Percentiles rank a stretch among this genome's conserved stretches.
These are phyloP conservation scores for Gnomoniopsis sp. DNA, from an alignment of 2,329 filamentous ascomycete genomes.

Conservation along the genomic window DNA sequence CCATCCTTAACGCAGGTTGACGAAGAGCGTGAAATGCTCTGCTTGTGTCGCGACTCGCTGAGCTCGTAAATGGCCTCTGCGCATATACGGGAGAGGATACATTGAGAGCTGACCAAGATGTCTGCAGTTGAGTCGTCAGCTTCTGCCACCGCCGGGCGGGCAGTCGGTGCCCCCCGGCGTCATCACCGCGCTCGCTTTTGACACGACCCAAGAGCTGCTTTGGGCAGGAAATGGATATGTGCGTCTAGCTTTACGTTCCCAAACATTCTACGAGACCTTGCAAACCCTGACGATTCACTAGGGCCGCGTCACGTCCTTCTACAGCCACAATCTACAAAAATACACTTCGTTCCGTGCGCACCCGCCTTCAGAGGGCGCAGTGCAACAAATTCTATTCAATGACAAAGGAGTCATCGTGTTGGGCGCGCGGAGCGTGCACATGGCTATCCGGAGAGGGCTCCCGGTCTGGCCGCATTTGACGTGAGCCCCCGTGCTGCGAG, in stretches of 20 bases:
- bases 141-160: constrained; percentile 72
- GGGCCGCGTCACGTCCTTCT: constrained; percentile 88
- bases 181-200: constrained; percentile 76
- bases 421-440: constrained; percentile 79
- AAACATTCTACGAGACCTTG: not conserved
- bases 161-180: constrained; percentile 63
- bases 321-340: constrained; percentile 76
- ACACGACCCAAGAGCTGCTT: constrained; percentile 81
- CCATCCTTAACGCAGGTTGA: not conserved
- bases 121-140: constrained; percentile 71
- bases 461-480: constrained; percentile 80
- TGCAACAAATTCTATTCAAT: constrained; percentile 87
- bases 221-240: constrained; percentile 94
- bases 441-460: constrained; percentile 77
- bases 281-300: constrained; percentile 32
- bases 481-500: constrained; percentile 40
- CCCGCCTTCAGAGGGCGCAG: constrained; percentile 66
- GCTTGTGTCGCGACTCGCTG: not conserved
- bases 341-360: constrained; percentile 92
- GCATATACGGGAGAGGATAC: not conserved
- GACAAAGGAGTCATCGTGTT: constrained; percentile 88
- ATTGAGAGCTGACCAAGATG: constrained; percentile 7
- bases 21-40: not conserved
- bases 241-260: constrained; percentile 30
- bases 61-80: not conserved